Percentiles rank a stretch among this genome's conserved stretches.
Conservation (phyloP, 1,284 basidiomycete species). For the Lentinula novae-zelandiae region DNA sequence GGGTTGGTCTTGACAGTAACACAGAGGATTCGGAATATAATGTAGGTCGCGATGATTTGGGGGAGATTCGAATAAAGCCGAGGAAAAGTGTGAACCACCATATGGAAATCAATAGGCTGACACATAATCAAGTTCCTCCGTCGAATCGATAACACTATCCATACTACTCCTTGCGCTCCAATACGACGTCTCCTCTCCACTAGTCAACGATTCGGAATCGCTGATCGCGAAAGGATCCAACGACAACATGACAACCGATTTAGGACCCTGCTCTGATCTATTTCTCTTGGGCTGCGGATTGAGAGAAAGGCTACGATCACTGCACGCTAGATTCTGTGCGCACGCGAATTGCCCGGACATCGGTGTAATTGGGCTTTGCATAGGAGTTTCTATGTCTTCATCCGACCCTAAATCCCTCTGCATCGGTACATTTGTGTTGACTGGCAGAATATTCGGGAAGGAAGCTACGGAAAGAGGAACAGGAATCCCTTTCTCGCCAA, state of each 20-base stretch:
- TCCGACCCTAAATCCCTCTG: neutral
- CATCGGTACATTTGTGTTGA: neutral
- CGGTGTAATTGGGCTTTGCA: slow-evolving; percentile 1
- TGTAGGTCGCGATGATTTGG: neutral
- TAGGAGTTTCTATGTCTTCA: neutral
- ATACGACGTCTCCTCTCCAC: neutral
- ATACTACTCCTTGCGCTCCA: slow-evolving; percentile 3
- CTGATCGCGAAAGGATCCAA: neutral
- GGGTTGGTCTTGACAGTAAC: neutral
- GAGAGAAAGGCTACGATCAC: neutral
- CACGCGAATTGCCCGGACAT: neutral
- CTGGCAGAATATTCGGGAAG: neutral
- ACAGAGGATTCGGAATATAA: neutral
- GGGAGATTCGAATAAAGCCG: neutral
- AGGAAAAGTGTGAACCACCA: no score
- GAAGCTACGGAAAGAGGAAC: neutral
- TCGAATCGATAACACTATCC: neutral
- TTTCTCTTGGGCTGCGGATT: neutral
- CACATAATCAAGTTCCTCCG: neutral
- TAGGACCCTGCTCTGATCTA: neutral
- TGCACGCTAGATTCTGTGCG: neutral
- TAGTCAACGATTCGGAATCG: neutral
- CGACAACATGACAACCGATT: neutral
- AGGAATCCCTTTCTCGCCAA: neutral
- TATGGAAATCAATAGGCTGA: neutral